Evolutionary conservation across 345 rosid genomes (phyloP), one percentile per base, ranked within the genome.

Genomic region (Schrenkiella parvula): DNA sequence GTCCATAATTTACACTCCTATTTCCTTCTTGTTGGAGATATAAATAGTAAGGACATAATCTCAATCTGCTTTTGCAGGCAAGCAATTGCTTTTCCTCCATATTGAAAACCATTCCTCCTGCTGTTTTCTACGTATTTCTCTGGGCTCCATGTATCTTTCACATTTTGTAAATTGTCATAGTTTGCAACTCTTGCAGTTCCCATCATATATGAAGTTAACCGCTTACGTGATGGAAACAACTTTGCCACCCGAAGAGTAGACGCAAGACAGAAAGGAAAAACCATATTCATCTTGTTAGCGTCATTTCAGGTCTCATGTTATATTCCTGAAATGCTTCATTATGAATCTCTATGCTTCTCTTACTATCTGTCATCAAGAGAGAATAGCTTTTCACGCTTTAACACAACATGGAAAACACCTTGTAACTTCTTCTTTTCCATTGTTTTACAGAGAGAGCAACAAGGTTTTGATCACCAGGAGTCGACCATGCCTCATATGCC

Each of bases 1-100:
- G 92, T 84, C 64, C 99, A 95, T 72, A 89, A 91, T 80, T 71
- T 95, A 71, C 99, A 95, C 74, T 82, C 82, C 68, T 91, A 83
- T 80, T 95, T 95, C 83, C 91, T 95, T 72, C 91, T 78, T 61
- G 87, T 84, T 76, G 98, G 98, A 51, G 98, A 89, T 78, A 68
- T 83, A 39, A 48, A 84, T 79, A 75, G 98, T 95, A 82, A 89
- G 98, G 79, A 47, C 19, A 46, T 32, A 10, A 22, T 18, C 12
- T 37, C 4, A 12, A 12, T 41, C 56, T 58, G 31, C 35, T 66
- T 66, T 19, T 44, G 7, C 55, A 14, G 62, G 51, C 54, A 72
- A 72, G 26, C 61, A 3, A 22, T 43, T 55, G 50, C 39, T 42
- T 68, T 37, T 11, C 37, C 35, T 53, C 41, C 44, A 42, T 12